Evolutionary conservation across 2,329 filamentous ascomycete species (phyloP).

Genomic region (Neonectria faginata): DNA sequence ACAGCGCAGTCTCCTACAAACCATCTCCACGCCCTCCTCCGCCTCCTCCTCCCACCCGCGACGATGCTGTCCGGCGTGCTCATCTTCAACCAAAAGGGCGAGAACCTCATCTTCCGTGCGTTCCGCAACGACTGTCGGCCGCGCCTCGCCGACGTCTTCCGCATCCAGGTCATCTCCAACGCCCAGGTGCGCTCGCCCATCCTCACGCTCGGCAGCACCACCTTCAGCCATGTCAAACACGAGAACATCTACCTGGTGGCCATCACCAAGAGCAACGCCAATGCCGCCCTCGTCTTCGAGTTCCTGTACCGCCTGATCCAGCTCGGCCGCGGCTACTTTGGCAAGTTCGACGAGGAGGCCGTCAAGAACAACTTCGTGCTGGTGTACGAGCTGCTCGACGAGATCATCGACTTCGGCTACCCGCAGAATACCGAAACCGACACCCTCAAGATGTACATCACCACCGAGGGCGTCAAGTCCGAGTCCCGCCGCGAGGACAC

Average conservation of each 20-base stretch:
- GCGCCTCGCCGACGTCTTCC: conserved; percentile 97
- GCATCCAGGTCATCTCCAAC: conserved; percentile 99
- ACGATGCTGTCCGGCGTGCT: conserved; percentile 96
- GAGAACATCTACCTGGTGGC: conserved; percentile 99
- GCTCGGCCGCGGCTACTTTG: conserved; percentile 95
- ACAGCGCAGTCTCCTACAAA: neutral
- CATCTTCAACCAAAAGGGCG: conserved; percentile 99
- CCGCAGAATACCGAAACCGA: conserved; percentile 99
- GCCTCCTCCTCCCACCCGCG: conserved; percentile 37
- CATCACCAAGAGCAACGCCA: conserved; percentile 98
- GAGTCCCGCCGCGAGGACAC: conserved; percentile 89
- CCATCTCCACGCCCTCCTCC: neutral
- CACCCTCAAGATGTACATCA: conserved; percentile 99
- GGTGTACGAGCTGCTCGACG: conserved; percentile 96
- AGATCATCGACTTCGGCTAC: conserved; percentile 99
- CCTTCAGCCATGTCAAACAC: conserved; percentile 99
- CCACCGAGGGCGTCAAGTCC: conserved; percentile 97
- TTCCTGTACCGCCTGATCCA: conserved; percentile 94
- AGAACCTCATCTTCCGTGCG: conserved; percentile 99
- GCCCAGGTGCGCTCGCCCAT: conserved; percentile 97
- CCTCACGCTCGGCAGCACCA: conserved; percentile 95
- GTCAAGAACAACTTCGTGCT: conserved; percentile 99
- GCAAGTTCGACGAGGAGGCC: conserved; percentile 98
- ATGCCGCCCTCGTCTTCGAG: conserved; percentile 97
- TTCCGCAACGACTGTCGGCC: conserved; percentile 99